phyloP scores from a whole-genome alignment of 1,139 yeast species.

The Magnusiomyces suaveolens region DNA sequence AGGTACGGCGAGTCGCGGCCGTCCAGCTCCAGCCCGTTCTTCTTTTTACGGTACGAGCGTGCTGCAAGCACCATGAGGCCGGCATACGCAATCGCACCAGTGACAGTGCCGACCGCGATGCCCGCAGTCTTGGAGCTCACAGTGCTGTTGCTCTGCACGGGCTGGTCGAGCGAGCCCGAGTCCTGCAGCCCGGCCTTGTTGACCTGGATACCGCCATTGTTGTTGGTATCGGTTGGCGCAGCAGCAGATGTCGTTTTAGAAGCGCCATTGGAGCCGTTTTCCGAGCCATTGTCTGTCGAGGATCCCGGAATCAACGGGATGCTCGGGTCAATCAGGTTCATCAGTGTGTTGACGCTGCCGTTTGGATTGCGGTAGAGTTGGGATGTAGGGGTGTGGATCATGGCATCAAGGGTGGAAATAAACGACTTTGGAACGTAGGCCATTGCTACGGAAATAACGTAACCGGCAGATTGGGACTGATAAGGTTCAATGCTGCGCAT shows the following conservation, averaged over 20 bases:
- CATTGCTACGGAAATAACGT: slow-evolving; percentile 33
- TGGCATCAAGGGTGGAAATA: slow-evolving; percentile 24
- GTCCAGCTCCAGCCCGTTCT: slow-evolving; percentile 13
- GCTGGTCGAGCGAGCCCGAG: slow-evolving; percentile 31
- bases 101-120: slow-evolving; percentile 34
- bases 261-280: slow-evolving; percentile 10
- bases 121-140: slow-evolving; percentile 30
- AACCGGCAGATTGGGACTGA: slow-evolving; percentile 26
- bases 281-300: slow-evolving; percentile 12
- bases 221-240: neutral
- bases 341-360: slow-evolving; percentile 28
- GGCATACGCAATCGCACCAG: slow-evolving; percentile 32
- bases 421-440: slow-evolving; percentile 30
- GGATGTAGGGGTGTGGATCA: slow-evolving; percentile 28
- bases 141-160: slow-evolving; percentile 20
- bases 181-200: slow-evolving; percentile 15
- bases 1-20: slow-evolving; percentile 12
- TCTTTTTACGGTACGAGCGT: slow-evolving; percentile 26
- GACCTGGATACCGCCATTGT: neutral
- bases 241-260: neutral
- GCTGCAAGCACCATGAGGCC: slow-evolving; percentile 30
- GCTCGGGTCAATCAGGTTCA: slow-evolving; percentile 34
- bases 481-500: slow-evolving; percentile 33
- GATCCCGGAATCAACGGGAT: slow-evolving; percentile 28
- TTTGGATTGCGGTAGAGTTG: slow-evolving; percentile 30